These are phyloP conservation scores for Geum urbanum DNA, from an alignment of 306 rosid genomes.

Conservation along the genomic window DNA sequence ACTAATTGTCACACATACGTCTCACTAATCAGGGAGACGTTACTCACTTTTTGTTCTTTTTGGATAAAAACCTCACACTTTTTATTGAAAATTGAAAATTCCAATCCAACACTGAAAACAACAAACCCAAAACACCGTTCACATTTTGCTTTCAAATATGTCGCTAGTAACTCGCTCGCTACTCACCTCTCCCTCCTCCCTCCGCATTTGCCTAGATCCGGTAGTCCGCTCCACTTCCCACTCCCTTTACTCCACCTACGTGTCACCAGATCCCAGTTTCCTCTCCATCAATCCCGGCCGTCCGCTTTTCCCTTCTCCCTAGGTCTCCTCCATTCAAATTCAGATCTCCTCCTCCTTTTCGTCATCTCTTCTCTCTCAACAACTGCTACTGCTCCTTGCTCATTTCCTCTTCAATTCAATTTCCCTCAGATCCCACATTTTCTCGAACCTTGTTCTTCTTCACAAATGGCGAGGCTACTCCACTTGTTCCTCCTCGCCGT, in stretches of 20 bases:
- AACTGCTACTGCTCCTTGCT: neutral
- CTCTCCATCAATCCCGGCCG: constrained; percentile 33
- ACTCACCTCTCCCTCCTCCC: neutral
- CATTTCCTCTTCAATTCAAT: constrained; percentile 3
- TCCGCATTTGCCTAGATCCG: constrained; percentile 20
- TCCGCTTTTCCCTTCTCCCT: constrained; percentile 25
- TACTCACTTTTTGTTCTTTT: too few relatives aligned
- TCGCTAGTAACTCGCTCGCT: too few relatives aligned
- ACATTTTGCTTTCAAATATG: too few relatives aligned
- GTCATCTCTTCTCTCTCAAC: constrained; percentile 6
- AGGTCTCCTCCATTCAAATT: constrained; percentile 19
- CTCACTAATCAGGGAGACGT: too few relatives aligned
- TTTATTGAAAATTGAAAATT: too few relatives aligned
- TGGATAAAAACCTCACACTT: too few relatives aligned
- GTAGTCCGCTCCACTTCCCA: constrained; percentile 11
- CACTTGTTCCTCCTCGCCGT: constrained; percentile 22
- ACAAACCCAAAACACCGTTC: too few relatives aligned
- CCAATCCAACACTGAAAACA: too few relatives aligned
- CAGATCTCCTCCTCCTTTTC: constrained; percentile 36
- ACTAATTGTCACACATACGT: too few relatives aligned
- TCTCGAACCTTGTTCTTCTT: constrained; percentile 1
- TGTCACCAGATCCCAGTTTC: constrained; percentile 21
- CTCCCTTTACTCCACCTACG: constrained; percentile 23
- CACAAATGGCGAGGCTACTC: constrained; percentile 37
- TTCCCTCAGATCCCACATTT: constrained; percentile 47